These are phyloP conservation scores for Microthlaspi erraticum DNA, from an alignment of 345 rosid genomes.

Conservation along the genomic window DNA sequence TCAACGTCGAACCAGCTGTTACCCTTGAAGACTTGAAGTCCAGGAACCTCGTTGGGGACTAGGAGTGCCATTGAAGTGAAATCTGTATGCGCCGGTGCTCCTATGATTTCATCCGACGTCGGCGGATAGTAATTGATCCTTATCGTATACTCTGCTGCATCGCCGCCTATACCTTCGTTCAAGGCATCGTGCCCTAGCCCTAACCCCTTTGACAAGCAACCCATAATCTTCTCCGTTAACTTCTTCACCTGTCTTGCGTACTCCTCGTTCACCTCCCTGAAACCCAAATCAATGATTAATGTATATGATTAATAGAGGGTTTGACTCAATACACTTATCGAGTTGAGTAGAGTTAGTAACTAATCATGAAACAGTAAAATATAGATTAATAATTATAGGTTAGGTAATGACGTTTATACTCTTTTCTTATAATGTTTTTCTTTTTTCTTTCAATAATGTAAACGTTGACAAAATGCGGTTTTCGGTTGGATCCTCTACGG, in stretches of 20 bases:
- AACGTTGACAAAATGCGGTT: too few species aligned
- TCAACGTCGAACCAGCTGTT: background rate
- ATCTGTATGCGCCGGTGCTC: background rate
- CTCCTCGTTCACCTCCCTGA: conserved; percentile 14
- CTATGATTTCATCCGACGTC: background rate
- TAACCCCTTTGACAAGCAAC: conserved; percentile 26
- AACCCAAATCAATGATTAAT: background rate
- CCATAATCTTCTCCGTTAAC: background rate
- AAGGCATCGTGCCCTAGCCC: background rate
- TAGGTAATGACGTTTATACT: too few species aligned
- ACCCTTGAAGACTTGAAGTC: background rate
- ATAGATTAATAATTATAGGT: too few species aligned
- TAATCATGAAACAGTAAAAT: background rate
- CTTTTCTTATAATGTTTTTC: background rate
- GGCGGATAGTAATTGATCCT: conserved; percentile 12
- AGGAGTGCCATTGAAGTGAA: background rate
- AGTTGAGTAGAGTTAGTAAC: background rate
- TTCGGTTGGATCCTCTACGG: background rate
- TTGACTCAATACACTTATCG: background rate
- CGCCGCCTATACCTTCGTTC: background rate
- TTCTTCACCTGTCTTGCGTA: background rate
- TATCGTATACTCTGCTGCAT: background rate
- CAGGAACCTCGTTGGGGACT: background rate
- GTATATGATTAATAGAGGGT: too few species aligned
- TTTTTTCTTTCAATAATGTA: background rate